phyloP scores from a whole-genome alignment of 2,329 filamentous ascomycete species.

The Nigrospora osmanthi region DNA sequence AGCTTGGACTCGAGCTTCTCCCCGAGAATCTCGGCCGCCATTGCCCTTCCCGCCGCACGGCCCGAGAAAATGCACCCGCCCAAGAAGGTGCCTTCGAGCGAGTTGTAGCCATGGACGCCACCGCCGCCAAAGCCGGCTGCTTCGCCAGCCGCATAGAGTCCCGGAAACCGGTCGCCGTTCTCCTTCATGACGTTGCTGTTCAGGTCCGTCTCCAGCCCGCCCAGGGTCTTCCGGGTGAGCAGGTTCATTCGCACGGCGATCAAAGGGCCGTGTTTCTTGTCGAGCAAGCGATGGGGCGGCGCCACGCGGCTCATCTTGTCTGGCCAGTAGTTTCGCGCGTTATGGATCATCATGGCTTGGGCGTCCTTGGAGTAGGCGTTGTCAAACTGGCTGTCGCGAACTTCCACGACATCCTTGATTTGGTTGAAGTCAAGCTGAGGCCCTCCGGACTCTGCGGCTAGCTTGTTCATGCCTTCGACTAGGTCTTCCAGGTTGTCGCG shows the following conservation, averaged over 20 bases:
- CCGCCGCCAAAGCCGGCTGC: slow-evolving; percentile 54
- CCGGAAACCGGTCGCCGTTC: slow-evolving; percentile 40
- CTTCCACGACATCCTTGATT: slow-evolving; percentile 39
- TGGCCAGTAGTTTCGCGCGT: slow-evolving; percentile 46
- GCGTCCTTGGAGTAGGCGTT: slow-evolving; percentile 53
- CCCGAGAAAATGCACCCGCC: slow-evolving; percentile 58
- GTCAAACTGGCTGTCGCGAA: slow-evolving; percentile 46
- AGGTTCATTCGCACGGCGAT: slow-evolving; percentile 55
- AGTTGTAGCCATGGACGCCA: slow-evolving; percentile 54
- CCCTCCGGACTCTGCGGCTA: slow-evolving; percentile 36
- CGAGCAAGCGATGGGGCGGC: slow-evolving; percentile 43
- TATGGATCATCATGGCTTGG: slow-evolving; percentile 54
- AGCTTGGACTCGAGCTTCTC: neutral
- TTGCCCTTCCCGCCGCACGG: slow-evolving; percentile 44
- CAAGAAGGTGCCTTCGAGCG: slow-evolving; percentile 54
- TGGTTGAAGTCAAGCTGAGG: slow-evolving; percentile 36
- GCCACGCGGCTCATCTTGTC: slow-evolving; percentile 44
- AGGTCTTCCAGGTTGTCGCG: slow-evolving; percentile 47
- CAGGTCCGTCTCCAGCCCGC: slow-evolving; percentile 52
- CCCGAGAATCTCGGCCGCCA: slow-evolving; percentile 37
- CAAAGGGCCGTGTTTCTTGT: slow-evolving; percentile 47
- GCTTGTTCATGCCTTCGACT: slow-evolving; percentile 50
- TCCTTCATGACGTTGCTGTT: slow-evolving; percentile 44
- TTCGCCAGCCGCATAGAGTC: slow-evolving; percentile 53
- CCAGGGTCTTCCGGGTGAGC: slow-evolving; percentile 52